These are phyloP conservation scores for Camellia lanceoleosa DNA, from an alignment of 148 eudicot genomes.

Conservation along the genomic window DNA sequence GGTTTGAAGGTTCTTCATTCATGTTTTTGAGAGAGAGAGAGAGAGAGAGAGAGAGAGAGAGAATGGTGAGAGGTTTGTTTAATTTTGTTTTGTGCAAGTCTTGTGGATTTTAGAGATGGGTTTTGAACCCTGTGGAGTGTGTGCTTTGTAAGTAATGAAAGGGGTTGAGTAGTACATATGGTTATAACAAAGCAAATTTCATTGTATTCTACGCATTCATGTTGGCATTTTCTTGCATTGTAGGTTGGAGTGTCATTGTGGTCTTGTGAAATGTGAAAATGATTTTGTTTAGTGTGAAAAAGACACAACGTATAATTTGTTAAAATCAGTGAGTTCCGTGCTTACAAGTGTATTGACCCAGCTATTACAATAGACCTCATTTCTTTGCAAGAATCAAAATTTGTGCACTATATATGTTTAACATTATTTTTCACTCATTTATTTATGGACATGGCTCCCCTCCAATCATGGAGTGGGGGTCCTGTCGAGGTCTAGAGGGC, in stretches of 20 bases:
- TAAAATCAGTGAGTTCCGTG: no score
- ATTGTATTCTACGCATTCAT: neutral
- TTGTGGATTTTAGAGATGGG: neutral
- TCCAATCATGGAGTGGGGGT: no score
- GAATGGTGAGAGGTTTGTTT: no score
- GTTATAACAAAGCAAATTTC: neutral
- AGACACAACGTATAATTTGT: no score
- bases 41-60: neutral
- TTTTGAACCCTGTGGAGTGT: neutral
- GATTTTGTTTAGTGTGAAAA: no score
- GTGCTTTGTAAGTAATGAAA: neutral
- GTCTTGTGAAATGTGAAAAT: neutral
- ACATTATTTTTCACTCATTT: no score
- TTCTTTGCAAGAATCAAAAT: no score
- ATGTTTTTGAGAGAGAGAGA: neutral
- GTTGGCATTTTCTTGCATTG: conserved; percentile 6
- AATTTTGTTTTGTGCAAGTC: neutral
- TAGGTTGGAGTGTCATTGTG: neutral
- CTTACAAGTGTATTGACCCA: no score
- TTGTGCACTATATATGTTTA: no score
- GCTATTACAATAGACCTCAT: no score
- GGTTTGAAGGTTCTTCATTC: neutral
- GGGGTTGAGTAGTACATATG: neutral
- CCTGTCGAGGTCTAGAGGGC: no score
- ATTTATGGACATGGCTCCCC: no score